Base-by-base conservation (phyloP, 2,329 filamentous ascomycete species). In the Diplodia corticola region DNA sequence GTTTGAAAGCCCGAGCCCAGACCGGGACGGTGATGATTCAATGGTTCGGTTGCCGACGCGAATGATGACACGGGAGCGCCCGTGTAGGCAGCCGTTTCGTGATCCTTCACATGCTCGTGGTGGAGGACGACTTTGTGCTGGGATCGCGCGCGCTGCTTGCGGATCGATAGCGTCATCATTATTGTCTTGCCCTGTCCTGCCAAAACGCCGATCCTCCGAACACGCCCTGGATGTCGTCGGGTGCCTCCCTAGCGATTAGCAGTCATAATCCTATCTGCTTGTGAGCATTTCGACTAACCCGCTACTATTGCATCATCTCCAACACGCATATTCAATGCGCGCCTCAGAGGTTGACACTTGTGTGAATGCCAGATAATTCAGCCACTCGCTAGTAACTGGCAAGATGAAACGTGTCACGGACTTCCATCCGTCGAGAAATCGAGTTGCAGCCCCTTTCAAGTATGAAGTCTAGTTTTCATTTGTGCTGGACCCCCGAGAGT, bases 21-120 rank as follows among this genome's bases (percentile, higher is more conserved):
- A 15, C 46, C n/a, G n/a, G n/a, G n/a, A n/a, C n/a, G 46, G 33
- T 60, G 55, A 64, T 55, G 35, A 64, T 64, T 64, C 49, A 64
- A 64, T 54, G 37, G 61, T 37, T 44, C 61, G 22, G 24, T 15
- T 33, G 9, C 22, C 26, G 48, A 17, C 1, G 54, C 30, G 30
- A 33, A 40, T n/a, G 22, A 51, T 28, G 33, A 37, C 13, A 15
- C 20, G n/a, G 40, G 40, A 44, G 40, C 40, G 40, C 5, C 37
- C 33, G n/a, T 30, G 35, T 17, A 24, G 37, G 40, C 40, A n/a
- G 40, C 10, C n/a, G 40, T 20, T 13, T 28, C 13, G 46, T 35
- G 30, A 33, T 64, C 61, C 61, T 64, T 46, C 50, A 55, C 49
- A 55, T 30, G 50, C 12, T 6, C 28, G 37, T 17, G 17, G 22